These are phyloP conservation scores for Naganishia sp. DNA, from an alignment of 1,284 basidiomycete genomes.

Conservation along the genomic window DNA sequence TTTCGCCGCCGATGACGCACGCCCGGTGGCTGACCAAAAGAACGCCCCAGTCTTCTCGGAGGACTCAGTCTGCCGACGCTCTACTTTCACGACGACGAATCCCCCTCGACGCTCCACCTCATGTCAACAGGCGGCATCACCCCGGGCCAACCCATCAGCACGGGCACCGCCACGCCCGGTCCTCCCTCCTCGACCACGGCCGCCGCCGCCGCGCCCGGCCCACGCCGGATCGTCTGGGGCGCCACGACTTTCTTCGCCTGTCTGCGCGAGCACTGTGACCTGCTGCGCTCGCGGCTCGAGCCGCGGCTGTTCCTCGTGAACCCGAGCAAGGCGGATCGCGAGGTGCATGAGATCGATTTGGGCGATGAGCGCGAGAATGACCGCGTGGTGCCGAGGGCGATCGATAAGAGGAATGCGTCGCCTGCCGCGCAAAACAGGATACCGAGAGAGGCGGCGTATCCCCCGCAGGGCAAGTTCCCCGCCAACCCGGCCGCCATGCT, in stretches of 20 bases:
- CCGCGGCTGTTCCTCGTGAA: slow-evolving; percentile 78
- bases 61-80: slow-evolving; percentile 87
- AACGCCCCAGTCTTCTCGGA: slow-evolving; percentile 74
- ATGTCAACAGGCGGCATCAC: slow-evolving; percentile 38
- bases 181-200: slow-evolving; percentile 31
- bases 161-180: slow-evolving; percentile 28
- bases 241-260: slow-evolving; percentile 71
- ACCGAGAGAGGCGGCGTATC: slow-evolving; percentile 24
- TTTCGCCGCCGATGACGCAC: not conserved
- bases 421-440: no score
- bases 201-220: slow-evolving; percentile 35
- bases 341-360: slow-evolving; percentile 64
- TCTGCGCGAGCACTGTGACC: slow-evolving; percentile 71
- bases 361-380: slow-evolving; percentile 31
- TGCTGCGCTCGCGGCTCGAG: slow-evolving; percentile 64
- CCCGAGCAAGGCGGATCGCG: slow-evolving; percentile 83
- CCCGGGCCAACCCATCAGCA: slow-evolving; percentile 27
- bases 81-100: slow-evolving; percentile 96
- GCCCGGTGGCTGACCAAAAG: slow-evolving; percentile 62
- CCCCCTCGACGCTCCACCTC: slow-evolving; percentile 61
- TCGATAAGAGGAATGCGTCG: not conserved
- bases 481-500: slow-evolving; percentile 11
- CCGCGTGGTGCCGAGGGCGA: slow-evolving; percentile 23
- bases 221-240: slow-evolving; percentile 45
- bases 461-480: slow-evolving; percentile 21